Evolutionary conservation across 768 basidiomycete species (phyloP).

Genomic region (Phaeolepiota aurea): DNA sequence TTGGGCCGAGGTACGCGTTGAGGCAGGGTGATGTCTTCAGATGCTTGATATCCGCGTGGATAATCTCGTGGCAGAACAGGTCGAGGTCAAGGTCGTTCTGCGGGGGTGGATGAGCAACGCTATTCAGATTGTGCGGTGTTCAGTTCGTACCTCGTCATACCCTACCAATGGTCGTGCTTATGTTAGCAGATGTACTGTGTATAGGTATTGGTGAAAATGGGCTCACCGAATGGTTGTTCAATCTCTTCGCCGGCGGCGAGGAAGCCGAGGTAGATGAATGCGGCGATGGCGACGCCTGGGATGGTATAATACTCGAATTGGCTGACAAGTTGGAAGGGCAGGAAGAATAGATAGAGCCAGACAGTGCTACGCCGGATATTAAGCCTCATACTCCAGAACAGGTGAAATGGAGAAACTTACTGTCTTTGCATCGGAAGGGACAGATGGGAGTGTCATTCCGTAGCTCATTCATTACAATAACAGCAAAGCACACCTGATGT

Average conservation of each 20-base stretch:
- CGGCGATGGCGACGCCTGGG: constrained; percentile 54
- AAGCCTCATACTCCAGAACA: constrained; percentile 2
- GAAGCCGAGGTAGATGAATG: constrained; percentile 73
- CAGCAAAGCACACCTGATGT: constrained; percentile 35
- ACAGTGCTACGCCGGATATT: constrained; percentile 34
- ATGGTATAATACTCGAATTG: constrained; percentile 60
- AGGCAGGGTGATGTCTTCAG: constrained; percentile 42
- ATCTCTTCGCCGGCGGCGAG: constrained; percentile 66
- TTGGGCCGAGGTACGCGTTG: constrained; percentile 35
- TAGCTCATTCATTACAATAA: too few species aligned
- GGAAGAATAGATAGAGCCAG: constrained; percentile 68
- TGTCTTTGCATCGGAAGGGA: constrained; percentile 14
- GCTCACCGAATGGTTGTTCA: constrained; percentile 58
- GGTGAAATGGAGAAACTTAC: constrained; percentile 12
- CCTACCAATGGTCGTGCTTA: constrained; percentile 22
- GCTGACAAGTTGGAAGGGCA: constrained; percentile 66
- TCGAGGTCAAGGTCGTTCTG: constrained; percentile 65
- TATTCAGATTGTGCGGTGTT: not conserved
- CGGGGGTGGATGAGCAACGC: too few species aligned
- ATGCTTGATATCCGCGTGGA: constrained; percentile 48
- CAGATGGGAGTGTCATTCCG: too few species aligned
- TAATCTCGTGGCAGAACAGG: constrained; percentile 49
- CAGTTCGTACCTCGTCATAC: constrained; percentile 45
- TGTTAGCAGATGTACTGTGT: too few species aligned
- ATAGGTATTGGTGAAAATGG: not conserved